Conservation (phyloP, 177 flowering plant genomes). For the Telopea speciosissima region DNA sequence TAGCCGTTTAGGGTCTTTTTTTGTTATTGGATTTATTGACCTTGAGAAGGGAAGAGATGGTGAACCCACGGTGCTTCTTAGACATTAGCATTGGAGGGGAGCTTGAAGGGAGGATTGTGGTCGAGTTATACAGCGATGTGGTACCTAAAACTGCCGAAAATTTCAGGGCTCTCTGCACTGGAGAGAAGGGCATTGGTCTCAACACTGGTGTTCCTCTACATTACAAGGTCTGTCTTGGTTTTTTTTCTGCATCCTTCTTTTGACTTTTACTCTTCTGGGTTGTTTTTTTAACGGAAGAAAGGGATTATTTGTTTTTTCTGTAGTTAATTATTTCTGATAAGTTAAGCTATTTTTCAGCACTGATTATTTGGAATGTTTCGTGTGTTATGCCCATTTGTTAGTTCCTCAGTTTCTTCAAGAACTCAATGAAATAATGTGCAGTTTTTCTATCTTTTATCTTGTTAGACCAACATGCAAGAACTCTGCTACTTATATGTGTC, state of each 20-base stretch:
- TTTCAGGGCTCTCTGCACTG: slow-evolving; percentile 85
- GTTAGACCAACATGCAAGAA: too few species aligned
- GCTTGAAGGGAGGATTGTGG: slow-evolving; percentile 65
- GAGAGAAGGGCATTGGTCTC: slow-evolving; percentile 80
- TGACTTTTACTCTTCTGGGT: neutral
- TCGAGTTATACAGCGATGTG: slow-evolving; percentile 67
- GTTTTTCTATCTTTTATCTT: too few species aligned
- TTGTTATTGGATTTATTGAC: too few species aligned
- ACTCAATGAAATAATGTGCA: neutral
- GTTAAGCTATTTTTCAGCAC: neutral
- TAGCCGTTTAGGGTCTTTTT: neutral
- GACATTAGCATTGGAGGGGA: slow-evolving; percentile 73
- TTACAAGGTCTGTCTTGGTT: slow-evolving; percentile 45
- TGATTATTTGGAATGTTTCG: neutral
- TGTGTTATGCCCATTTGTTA: neutral
- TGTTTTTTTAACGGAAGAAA: neutral
- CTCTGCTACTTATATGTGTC: neutral
- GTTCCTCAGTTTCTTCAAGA: neutral
- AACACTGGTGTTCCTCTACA: slow-evolving; percentile 68
- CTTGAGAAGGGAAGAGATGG: slow-evolving; percentile 26
- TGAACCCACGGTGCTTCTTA: slow-evolving; percentile 48
- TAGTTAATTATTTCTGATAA: neutral
- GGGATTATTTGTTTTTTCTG: neutral
- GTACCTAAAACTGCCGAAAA: slow-evolving; percentile 81
- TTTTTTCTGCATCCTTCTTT: slow-evolving; percentile 4